Conservation (phyloP, 208 protist species). For the Trypanosoma caninum region DNA sequence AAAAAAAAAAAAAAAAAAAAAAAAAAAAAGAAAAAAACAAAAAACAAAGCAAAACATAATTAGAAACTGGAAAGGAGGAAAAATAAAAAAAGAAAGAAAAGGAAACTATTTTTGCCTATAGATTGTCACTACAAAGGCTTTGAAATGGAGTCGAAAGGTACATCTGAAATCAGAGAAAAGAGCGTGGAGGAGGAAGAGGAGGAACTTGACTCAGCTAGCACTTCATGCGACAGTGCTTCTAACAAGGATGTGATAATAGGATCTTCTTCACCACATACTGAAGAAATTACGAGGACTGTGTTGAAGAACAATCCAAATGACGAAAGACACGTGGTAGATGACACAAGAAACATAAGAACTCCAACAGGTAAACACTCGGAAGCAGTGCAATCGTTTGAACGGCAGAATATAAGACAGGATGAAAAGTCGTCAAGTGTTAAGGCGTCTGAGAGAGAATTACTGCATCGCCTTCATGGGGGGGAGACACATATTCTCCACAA, state of each 20-base stretch:
- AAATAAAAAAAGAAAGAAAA: background rate
- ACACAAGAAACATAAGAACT: slow-evolving; percentile 31
- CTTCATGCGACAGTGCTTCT: background rate
- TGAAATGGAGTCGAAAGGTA: slow-evolving; percentile 24
- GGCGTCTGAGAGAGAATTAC: background rate
- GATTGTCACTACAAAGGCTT: too few species aligned
- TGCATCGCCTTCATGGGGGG: background rate
- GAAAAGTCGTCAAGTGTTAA: background rate
- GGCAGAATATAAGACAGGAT: background rate
- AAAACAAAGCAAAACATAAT: background rate
- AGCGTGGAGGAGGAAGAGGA: slow-evolving; percentile 23
- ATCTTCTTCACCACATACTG: background rate
- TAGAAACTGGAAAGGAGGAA: background rate
- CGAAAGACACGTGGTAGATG: slow-evolving; percentile 38
- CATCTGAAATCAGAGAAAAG: slow-evolving; percentile 15
- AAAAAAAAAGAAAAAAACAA: background rate
- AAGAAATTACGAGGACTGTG: slow-evolving; percentile 11
- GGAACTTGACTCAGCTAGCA: slow-evolving; percentile 23
- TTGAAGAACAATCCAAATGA: slow-evolving; percentile 54
- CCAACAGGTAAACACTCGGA: slow-evolving; percentile 12
- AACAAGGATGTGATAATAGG: background rate
- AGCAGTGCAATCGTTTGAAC: background rate
- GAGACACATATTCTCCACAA: slow-evolving; percentile 42
- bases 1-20: slow-evolving; percentile 9
- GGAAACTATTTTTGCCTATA: too few species aligned